Evolutionary conservation across 148 eudicot genomes (phyloP), one percentile per base, ranked within the genome.

Genomic region (Heliamphora exappendiculata): DNA sequence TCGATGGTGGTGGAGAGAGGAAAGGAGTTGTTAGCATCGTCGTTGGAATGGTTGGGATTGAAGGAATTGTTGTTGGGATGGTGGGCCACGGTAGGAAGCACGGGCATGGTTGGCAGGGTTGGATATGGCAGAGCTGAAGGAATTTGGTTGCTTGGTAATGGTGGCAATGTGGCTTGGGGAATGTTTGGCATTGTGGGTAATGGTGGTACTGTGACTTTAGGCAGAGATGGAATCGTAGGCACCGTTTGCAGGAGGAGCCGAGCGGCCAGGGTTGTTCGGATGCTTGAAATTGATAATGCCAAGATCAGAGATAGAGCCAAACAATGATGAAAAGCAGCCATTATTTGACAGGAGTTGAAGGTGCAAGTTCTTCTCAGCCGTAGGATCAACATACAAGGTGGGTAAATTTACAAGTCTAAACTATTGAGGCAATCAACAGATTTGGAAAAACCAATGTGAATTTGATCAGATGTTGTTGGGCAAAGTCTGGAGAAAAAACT

Each of bases 151-250:
- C 24, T 77, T 22, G 67, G 79, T 20, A 55, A 34, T 22, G 75
- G 68, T 0, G 76, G 76, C 70, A 78, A 39, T 6, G 73, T 62
- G 39, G 80, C 24, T 28, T 28, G 36, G 45, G 79, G 72, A 1
- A 72, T 2, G 6, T 47, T 78, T 9, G 80, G 80, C 70, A 78
- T 62, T 19, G 80, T 14, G 0, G 76, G 80, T 53, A 78, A 12
- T 45, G 70, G 80, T 11, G 76, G 76, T 24, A 78, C 13, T 12
- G 72, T 20, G n/a, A 57, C 55, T 44, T 78, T 77, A 7, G 80
- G 80, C 10, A 57, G 34, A 13, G 76, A 41, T 39, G 75, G 75
- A 3, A 57, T 28, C n/a, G 75, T 41, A 1, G 75, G 80, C 58
- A 16, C 16, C 9, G 76, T 62, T 34, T 71, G 80, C 36, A 78